phyloP scores from a whole-genome alignment of 163 green algal species.

The Chloroidium sp. region DNA sequence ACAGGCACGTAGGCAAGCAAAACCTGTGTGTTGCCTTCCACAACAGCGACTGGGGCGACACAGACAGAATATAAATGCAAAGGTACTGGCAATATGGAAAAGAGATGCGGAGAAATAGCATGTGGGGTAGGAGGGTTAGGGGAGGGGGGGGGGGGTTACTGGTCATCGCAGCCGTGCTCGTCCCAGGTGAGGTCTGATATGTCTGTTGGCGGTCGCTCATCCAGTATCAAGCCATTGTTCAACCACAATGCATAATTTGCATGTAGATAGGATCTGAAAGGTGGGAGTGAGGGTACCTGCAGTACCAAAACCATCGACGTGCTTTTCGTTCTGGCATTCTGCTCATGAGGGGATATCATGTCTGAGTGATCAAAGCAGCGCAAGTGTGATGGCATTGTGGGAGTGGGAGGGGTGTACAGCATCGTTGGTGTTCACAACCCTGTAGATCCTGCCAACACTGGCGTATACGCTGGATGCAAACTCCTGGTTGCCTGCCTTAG shows the following conservation, averaged over 20 bases:
- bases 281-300: slow-evolving; percentile 4
- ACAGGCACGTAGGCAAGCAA: too few species aligned
- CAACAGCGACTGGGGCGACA: too few species aligned
- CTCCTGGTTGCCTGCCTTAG: slow-evolving; percentile 13
- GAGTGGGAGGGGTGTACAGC: not conserved
- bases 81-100: too few species aligned
- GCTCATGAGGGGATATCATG: not conserved
- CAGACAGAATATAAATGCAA: too few species aligned
- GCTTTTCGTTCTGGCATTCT: not conserved
- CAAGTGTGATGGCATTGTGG: not conserved
- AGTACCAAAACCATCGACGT: not conserved
- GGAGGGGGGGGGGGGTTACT: not conserved
- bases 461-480: slow-evolving; percentile 1
- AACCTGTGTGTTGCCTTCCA: too few species aligned
- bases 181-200: slow-evolving; percentile 2
- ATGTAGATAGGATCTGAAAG: slow-evolving; percentile 1
- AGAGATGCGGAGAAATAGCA: too few species aligned
- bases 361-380: not conserved
- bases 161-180: slow-evolving; percentile 4
- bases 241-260: not conserved
- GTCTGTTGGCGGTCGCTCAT: not conserved
- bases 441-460: slow-evolving; percentile 5
- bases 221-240: not conserved
- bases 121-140: too few species aligned
- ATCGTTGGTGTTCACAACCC: slow-evolving; percentile 2